These are phyloP conservation scores for Pythium angustatum DNA, from an alignment of 352 stramenopile genomes.

Conservation along the genomic window DNA sequence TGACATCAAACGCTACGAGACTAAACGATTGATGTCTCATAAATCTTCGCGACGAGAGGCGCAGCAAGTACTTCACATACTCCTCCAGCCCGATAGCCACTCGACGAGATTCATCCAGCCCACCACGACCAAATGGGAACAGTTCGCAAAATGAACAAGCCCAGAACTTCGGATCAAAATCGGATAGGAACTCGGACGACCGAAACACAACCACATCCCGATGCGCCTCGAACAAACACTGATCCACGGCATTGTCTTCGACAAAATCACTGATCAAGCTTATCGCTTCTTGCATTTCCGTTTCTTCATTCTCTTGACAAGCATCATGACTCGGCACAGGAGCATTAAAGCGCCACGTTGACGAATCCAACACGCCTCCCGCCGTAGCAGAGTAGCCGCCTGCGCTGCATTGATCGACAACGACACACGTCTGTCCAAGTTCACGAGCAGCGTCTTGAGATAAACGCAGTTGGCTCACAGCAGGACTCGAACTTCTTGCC, in stretches of 20 bases:
- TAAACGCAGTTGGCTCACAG: no score
- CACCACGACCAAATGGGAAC: slow-evolving; percentile 32
- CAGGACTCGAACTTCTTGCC: no score
- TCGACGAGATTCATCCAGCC: slow-evolving; percentile 14
- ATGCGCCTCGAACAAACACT: neutral
- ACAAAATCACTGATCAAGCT: slow-evolving; percentile 5
- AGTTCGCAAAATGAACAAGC: slow-evolving; percentile 17
- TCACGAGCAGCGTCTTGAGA: no score
- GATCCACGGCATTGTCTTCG: neutral
- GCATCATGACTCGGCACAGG: neutral
- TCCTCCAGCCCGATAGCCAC: slow-evolving; percentile 11
- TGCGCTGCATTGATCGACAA: neutral
- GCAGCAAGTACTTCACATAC: neutral
- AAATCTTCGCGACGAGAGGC: neutral
- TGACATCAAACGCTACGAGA: slow-evolving; percentile 17
- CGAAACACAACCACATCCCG: slow-evolving; percentile 9
- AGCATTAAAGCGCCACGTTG: slow-evolving; percentile 11
- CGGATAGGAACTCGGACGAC: slow-evolving; percentile 27
- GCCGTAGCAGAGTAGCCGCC: neutral
- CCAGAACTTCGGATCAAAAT: slow-evolving; percentile 31
- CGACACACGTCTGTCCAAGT: slow-evolving; percentile 5
- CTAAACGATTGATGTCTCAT: slow-evolving; percentile 3
- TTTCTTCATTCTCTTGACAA: neutral
- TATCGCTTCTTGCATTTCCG: neutral
- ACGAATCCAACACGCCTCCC: neutral